Evolutionary conservation across 805 yeast species (phyloP).

Genomic region (Candida sakaeoensis): DNA sequence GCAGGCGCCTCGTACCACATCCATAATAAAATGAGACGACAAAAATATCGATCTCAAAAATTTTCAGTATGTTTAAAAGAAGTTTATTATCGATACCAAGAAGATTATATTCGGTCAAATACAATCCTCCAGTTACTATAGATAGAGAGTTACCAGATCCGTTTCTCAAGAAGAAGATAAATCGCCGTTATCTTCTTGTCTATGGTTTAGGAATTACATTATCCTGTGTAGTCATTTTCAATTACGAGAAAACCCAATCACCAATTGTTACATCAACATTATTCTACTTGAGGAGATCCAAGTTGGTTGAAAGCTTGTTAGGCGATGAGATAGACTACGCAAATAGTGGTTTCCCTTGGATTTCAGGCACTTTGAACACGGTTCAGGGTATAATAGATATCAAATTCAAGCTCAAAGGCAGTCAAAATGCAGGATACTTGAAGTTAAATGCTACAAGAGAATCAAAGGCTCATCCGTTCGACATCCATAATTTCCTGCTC

Average conservation of each 20-base stretch:
- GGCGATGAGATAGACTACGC: constrained; percentile 77
- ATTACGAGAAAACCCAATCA: constrained; percentile 88
- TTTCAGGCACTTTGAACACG: constrained; percentile 78
- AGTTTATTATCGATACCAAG: background rate
- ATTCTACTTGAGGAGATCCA: constrained; percentile 78
- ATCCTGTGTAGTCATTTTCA: constrained; percentile 63
- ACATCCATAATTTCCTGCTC: constrained; percentile 30
- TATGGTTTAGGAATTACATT: constrained; percentile 37
- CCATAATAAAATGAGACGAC: constrained; percentile 12
- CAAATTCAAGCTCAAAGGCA: constrained; percentile 66
- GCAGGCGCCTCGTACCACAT: constrained; percentile 39
- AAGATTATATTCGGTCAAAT: background rate
- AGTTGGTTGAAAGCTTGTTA: constrained; percentile 53
- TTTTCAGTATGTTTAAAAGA: constrained; percentile 4
- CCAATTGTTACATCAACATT: constrained; percentile 86
- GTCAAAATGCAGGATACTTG: constrained; percentile 48
- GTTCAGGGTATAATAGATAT: constrained; percentile 79
- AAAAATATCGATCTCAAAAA: background rate
- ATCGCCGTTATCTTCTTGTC: constrained; percentile 49
- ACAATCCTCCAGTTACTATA: constrained; percentile 33
- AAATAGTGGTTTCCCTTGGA: constrained; percentile 81
- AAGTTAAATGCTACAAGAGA: constrained; percentile 72
- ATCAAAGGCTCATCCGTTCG: constrained; percentile 46
- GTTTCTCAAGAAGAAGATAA: constrained; percentile 47
- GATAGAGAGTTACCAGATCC: constrained; percentile 85